phyloP scores from a whole-genome alignment of 1,139 yeast genomes.

The Yamadazyma songkhlaensis region DNA sequence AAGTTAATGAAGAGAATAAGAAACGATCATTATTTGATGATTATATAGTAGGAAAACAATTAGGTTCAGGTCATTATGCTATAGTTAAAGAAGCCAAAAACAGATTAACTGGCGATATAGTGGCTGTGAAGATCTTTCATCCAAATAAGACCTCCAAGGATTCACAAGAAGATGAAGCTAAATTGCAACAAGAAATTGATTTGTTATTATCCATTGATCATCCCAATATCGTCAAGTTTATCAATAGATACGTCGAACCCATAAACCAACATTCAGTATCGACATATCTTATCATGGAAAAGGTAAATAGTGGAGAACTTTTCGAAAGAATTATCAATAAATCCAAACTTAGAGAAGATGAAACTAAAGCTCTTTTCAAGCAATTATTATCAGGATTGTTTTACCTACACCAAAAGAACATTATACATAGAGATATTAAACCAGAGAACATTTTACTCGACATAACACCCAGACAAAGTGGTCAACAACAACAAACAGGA shows the following conservation, averaged over 20 bases:
- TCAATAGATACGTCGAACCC: slow-evolving; percentile 70
- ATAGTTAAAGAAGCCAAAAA: slow-evolving; percentile 68
- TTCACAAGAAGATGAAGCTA: slow-evolving; percentile 41
- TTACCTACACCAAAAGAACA: slow-evolving; percentile 68
- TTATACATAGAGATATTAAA: slow-evolving; percentile 85
- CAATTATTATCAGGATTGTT: slow-evolving; percentile 63
- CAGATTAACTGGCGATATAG: slow-evolving; percentile 56
- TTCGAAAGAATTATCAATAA: slow-evolving; percentile 68
- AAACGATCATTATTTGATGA: slow-evolving; percentile 53
- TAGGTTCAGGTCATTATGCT: slow-evolving; percentile 80
- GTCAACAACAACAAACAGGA: slow-evolving; percentile 57
- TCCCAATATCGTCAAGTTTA: slow-evolving; percentile 65
- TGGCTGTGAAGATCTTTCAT: slow-evolving; percentile 76
- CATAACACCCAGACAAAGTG: slow-evolving; percentile 43
- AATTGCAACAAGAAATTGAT: slow-evolving; percentile 66
- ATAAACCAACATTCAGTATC: slow-evolving; percentile 50
- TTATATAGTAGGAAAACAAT: slow-evolving; percentile 56
- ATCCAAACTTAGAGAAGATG: slow-evolving; percentile 57
- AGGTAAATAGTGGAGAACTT: slow-evolving; percentile 71
- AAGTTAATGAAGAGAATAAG: slow-evolving; percentile 14
- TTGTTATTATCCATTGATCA: slow-evolving; percentile 66
- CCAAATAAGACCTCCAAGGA: slow-evolving; percentile 46
- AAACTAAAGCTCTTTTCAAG: slow-evolving; percentile 56
- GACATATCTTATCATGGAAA: slow-evolving; percentile 69
- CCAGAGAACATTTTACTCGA: slow-evolving; percentile 88